Conservation (phyloP, 2,329 filamentous ascomycete genomes). For the Proliferodiscus dingleyae region DNA sequence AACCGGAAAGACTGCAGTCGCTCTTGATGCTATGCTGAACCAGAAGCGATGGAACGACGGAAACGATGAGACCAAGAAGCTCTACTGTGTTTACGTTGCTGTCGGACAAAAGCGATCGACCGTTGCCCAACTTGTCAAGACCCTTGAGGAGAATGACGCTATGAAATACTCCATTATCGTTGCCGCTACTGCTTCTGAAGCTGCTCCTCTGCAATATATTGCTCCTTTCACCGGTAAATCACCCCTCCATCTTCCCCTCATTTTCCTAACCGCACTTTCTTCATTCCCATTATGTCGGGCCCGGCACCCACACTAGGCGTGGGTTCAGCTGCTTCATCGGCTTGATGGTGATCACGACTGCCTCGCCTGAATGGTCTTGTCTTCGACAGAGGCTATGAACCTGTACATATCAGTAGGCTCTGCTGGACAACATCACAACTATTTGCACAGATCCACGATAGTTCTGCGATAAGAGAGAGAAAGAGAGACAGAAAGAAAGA, state of each 20-base stretch:
- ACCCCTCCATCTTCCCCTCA: background rate
- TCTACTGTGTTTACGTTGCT: constrained; percentile 99
- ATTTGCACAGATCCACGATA: too few species aligned
- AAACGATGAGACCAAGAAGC: constrained; percentile 92
- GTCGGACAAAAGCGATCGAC: constrained; percentile 99
- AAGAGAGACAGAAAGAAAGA: too few species aligned
- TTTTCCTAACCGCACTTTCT: background rate
- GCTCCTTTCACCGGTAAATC: constrained; percentile 69
- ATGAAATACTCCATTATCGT: constrained; percentile 97
- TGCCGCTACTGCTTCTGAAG: constrained; percentile 95
- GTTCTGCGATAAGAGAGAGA: too few species aligned
- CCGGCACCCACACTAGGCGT: constrained; percentile 2
- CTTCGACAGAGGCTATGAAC: constrained; percentile 1
- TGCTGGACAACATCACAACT: constrained; percentile 1
- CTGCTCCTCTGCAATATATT: constrained; percentile 88
- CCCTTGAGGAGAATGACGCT: constrained; percentile 98
- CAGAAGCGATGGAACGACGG: constrained; percentile 95
- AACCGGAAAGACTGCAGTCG: constrained; percentile 99
- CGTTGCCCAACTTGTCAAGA: constrained; percentile 98
- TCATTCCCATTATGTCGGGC: constrained; percentile 1
- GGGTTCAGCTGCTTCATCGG: background rate
- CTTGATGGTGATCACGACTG: constrained; percentile 1
- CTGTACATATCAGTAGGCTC: background rate
- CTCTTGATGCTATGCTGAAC: constrained; percentile 97
- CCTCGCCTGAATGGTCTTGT: background rate